A percentile compares a stretch with the other conserved stretches of the same genome.
Conservation (phyloP, 345 rosid genomes). For the Heritiera fomes region DNA sequence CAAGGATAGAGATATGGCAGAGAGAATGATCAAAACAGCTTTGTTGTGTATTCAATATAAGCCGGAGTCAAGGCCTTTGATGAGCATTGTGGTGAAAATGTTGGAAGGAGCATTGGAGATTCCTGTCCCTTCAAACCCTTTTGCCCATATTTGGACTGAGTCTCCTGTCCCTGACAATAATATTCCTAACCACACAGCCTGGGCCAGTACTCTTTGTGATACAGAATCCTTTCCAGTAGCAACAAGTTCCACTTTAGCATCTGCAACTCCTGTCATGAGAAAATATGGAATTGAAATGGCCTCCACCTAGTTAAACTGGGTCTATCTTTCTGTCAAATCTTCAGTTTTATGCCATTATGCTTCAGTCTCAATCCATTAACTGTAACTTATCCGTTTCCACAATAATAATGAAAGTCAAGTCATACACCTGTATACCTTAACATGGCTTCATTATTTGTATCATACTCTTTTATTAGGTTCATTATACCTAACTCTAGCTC, state of each 20-base stretch:
- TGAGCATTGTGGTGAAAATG: conserved; percentile 43
- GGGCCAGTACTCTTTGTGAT: not conserved
- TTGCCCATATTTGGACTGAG: not conserved
- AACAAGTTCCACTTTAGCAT: not conserved
- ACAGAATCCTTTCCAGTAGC: not conserved
- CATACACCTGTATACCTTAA: too few relatives aligned
- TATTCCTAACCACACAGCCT: not conserved
- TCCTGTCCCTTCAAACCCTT: conserved; percentile 17
- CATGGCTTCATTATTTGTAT: too few relatives aligned
- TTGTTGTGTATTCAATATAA: conserved; percentile 35
- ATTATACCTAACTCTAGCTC: not conserved
- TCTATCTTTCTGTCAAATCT: not conserved
- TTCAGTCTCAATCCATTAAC: too few relatives aligned
- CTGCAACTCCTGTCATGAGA: conserved; percentile 24
- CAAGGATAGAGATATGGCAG: conserved; percentile 27
- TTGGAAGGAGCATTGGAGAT: conserved; percentile 38
- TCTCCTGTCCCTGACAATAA: not conserved
- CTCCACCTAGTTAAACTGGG: not conserved
- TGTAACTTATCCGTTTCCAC: too few relatives aligned
- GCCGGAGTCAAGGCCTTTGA: conserved; percentile 37
- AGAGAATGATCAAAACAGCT: conserved; percentile 34
- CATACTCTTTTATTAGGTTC: too few relatives aligned
- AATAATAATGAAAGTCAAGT: too few relatives aligned
- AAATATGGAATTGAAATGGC: conserved; percentile 29
- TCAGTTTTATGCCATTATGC: not conserved